phyloP scores from a whole-genome alignment of 2,329 filamentous ascomycete species.

The Fusarium liriodendri region DNA sequence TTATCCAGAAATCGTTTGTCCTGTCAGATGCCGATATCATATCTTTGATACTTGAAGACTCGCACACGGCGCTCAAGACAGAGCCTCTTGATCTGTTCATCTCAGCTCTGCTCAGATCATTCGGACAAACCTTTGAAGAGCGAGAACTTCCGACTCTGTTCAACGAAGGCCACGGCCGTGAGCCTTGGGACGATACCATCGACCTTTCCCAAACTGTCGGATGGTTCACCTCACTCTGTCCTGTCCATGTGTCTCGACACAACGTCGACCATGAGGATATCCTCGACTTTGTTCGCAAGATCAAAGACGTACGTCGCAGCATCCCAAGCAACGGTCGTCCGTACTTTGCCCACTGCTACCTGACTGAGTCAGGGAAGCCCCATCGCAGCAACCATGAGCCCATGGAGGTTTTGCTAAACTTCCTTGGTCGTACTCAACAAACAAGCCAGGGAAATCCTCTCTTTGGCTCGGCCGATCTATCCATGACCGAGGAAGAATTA shows the following conservation, averaged over 20 bases:
- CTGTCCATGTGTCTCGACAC: slow-evolving; percentile 37
- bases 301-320: slow-evolving; percentile 23
- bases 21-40: neutral
- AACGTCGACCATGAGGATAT: neutral
- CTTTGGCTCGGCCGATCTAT: neutral
- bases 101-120: slow-evolving; percentile 49
- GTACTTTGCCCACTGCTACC: slow-evolving; percentile 27
- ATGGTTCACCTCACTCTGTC: slow-evolving; percentile 59
- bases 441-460: neutral
- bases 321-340: slow-evolving; percentile 21
- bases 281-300: slow-evolving; percentile 12
- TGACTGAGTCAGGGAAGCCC: neutral
- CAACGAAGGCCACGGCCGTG: slow-evolving; percentile 56
- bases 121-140: slow-evolving; percentile 48
- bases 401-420: slow-evolving; percentile 30
- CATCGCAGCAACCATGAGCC: neutral
- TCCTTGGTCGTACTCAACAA: slow-evolving; percentile 20
- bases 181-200: slow-evolving; percentile 46
- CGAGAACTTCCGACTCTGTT: slow-evolving; percentile 51
- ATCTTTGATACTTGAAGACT: slow-evolving; percentile 32
- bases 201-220: slow-evolving; percentile 56
- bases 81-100: slow-evolving; percentile 54
- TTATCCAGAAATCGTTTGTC: slow-evolving; percentile 2
- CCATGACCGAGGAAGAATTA: slow-evolving; percentile 4
- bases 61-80: slow-evolving; percentile 48